Evolutionary conservation across 2,329 filamentous ascomycete genomes (phyloP), one percentile per base, ranked within the genome.

Genomic region (Cryphonectria carpinicola): DNA sequence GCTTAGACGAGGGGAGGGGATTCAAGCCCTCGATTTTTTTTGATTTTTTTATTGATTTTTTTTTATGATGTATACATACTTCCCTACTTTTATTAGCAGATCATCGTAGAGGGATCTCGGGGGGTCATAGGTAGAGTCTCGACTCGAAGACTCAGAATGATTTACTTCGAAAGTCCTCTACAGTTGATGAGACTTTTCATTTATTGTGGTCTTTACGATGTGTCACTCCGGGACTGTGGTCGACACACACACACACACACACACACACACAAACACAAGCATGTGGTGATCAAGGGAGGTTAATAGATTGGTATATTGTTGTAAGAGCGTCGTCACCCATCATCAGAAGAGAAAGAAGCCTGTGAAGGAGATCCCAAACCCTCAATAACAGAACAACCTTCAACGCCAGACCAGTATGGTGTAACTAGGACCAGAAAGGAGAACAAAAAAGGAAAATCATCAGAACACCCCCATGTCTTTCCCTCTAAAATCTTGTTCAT

Each of bases 401-500:
- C 32, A 65, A 69, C 67, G 67, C 67, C 46, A 65, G 67, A 69
- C 67, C 46, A 69, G 52, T 49, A 65, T 69, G 67, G 35, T 69
- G 61, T 69, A 65, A 32, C 46, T 58, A 13, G 2, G 43, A 49
- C 22, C 46, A 19, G 5, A n/a, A 49, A 49, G n/a, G 10, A 49
- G 46, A 49, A 49, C 1, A 10, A n/a, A n/a, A 49, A 11, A 7
- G 11, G 8, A n/a, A 58, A 65, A 37, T 35, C 32, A n/a, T n/a
- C 58, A 39, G 39, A 61, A n/a, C 6, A 32, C 19, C 19, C 35
- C 35, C 58, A 22, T 41, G 43, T 66, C 19, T 66, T 46, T 52
- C 46, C 56, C 46, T 49, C 46, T 32, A 56, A 22, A 56, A 19
- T 56, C 35, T 61, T 61, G 35, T 22, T 61, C 58, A 61, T 61